phyloP scores from a whole-genome alignment of 2,329 filamentous ascomycete genomes.

The Apiospora hydei region DNA sequence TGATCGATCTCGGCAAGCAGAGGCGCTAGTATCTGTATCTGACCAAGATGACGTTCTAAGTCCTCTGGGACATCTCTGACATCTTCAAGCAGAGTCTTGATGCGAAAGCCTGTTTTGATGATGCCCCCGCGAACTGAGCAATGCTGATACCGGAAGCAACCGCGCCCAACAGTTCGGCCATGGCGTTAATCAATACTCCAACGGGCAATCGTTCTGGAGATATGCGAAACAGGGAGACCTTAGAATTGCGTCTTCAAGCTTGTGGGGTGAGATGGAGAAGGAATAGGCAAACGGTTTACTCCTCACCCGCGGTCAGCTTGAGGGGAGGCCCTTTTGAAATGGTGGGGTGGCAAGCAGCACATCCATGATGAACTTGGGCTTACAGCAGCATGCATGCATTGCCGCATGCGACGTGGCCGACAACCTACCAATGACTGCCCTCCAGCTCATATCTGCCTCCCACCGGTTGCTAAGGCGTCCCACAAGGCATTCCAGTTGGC shows the following conservation, averaged over 20 bases:
- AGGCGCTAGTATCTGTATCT: not conserved
- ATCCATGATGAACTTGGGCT: not conserved
- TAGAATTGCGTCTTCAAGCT: too few relatives aligned
- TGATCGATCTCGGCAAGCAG: not conserved
- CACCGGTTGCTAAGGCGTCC: not conserved
- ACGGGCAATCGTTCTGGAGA: not conserved
- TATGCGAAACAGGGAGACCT: not conserved
- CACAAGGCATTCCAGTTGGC: too few relatives aligned
- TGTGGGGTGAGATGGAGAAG: not conserved
- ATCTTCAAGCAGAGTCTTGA: not conserved
- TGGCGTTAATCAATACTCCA: not conserved
- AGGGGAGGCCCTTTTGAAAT: not conserved
- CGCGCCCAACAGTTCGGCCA: constrained; percentile 3
- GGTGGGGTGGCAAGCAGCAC: not conserved
- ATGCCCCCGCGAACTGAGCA: not conserved
- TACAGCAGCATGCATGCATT: not conserved
- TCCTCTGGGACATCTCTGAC: not conserved
- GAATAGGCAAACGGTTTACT: not conserved
- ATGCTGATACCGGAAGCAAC: not conserved
- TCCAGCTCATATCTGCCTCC: not conserved
- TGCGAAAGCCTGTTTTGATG: not conserved
- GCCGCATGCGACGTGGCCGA: not conserved
- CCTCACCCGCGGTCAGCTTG: not conserved
- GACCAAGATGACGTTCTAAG: not conserved
- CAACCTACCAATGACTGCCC: not conserved